Conservation (phyloP, 2,329 filamentous ascomycete species). For the Simplicillium aogashimaense region DNA sequence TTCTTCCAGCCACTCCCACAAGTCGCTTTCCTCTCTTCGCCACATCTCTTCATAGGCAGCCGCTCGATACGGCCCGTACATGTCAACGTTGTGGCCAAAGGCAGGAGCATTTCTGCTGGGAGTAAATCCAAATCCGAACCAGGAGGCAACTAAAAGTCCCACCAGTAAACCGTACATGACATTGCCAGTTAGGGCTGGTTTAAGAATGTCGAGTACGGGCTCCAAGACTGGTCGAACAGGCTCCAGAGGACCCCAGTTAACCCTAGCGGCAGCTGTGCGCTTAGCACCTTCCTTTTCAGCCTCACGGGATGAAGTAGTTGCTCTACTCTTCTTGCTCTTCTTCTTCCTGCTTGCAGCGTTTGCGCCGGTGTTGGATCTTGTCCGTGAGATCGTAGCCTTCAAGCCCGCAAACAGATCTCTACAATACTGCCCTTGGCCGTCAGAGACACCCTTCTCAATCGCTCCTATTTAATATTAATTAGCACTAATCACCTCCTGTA, state of each 20-base stretch:
- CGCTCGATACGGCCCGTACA: slow-evolving; percentile 50
- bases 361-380: slow-evolving; percentile 35
- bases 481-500: slow-evolving; percentile 1
- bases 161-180: slow-evolving; percentile 67
- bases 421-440: slow-evolving; percentile 77
- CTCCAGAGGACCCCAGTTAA: slow-evolving; percentile 73
- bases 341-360: slow-evolving; percentile 51
- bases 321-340: slow-evolving; percentile 45
- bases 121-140: slow-evolving; percentile 55
- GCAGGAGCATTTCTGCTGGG: slow-evolving; percentile 24
- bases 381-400: slow-evolving; percentile 60
- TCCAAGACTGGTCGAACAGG: slow-evolving; percentile 61
- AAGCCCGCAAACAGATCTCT: slow-evolving; percentile 70
- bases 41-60: slow-evolving; percentile 91
- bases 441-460: slow-evolving; percentile 90
- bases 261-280: slow-evolving; percentile 28
- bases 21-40: slow-evolving; percentile 73
- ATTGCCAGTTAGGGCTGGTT: slow-evolving; percentile 65
- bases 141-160: slow-evolving; percentile 62
- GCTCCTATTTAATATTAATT: slow-evolving; percentile 49
- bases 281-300: slow-evolving; percentile 26
- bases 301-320: slow-evolving; percentile 31
- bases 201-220: slow-evolving; percentile 59
- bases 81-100: slow-evolving; percentile 21
- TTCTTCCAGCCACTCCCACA: slow-evolving; percentile 92